Percentiles rank a stretch among this genome's conserved stretches.
phyloP scores from a whole-genome alignment of 2,329 filamentous ascomycete genomes.

The Botrytis squamosa region DNA sequence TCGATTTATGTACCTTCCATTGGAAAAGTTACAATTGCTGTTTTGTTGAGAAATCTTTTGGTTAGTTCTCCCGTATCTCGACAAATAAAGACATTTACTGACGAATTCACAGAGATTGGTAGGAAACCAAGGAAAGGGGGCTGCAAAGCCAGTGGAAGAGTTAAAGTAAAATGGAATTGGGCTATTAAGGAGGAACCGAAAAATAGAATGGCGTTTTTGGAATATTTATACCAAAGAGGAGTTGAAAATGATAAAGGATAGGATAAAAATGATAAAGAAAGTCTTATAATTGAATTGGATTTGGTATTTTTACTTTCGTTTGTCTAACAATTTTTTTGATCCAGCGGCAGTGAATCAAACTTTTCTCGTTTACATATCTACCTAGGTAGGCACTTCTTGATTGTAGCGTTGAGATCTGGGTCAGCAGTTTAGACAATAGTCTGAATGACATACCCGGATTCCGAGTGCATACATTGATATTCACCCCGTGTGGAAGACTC shows the following conservation, averaged over 20 bases:
- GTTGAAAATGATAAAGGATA: not conserved
- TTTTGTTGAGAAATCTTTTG: conserved; percentile 83
- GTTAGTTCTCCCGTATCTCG: conserved; percentile 17
- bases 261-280: not conserved
- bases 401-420: not conserved
- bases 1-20: conserved; percentile 96
- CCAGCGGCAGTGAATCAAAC: not conserved
- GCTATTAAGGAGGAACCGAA: not conserved
- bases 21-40: conserved; percentile 94
- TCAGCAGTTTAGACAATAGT: not conserved
- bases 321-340: not conserved
- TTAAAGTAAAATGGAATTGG: not conserved
- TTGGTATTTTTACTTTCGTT: not conserved
- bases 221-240: conserved; percentile 14
- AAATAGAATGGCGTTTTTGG: conserved; percentile 3
- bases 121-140: conserved; percentile 13
- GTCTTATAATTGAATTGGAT: not conserved
- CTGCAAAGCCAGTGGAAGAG: not conserved
- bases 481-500: not conserved
- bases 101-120: conserved; percentile 10
- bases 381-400: not conserved
- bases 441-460: too few species aligned
- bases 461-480: too few species aligned
- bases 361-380: not conserved
- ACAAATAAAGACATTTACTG: not conserved